Conservation (phyloP, 2,329 filamentous ascomycete species). For the Ophiostoma novo-ulmi region DNA sequence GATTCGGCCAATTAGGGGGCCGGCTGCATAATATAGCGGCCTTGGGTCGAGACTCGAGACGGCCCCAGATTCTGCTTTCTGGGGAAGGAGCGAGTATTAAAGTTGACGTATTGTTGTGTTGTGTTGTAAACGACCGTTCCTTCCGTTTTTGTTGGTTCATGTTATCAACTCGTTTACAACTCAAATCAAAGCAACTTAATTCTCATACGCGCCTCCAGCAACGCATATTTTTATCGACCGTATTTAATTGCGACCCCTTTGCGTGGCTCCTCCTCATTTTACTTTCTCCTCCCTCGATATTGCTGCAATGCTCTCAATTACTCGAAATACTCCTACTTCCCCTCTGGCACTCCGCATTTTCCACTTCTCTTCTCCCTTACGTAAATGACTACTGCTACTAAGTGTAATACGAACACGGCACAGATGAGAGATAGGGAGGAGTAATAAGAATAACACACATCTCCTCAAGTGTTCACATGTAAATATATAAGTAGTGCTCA, state of each 20-base stretch:
- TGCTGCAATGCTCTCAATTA: background rate
- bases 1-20: background rate
- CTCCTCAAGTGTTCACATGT: background rate
- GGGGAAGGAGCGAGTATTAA: background rate
- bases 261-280: background rate
- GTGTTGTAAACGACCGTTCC: background rate
- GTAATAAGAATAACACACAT: background rate
- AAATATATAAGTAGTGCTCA: background rate
- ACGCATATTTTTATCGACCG: background rate
- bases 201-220: too few relatives aligned
- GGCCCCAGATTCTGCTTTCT: background rate
- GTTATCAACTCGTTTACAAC: background rate
- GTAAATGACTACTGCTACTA: background rate
- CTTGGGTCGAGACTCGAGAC: background rate
- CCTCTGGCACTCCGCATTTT: background rate
- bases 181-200: background rate
- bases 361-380: background rate
- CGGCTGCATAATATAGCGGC: background rate
- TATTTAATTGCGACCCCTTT: background rate
- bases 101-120: background rate
- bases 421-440: background rate
- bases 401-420: conserved; percentile 9
- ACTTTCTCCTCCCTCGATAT: background rate
- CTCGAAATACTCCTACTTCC: background rate
- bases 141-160: background rate